Evolutionary conservation across 2,329 filamentous ascomycete species (phyloP).

Genomic region (Graphiopsis chlorocephala): DNA sequence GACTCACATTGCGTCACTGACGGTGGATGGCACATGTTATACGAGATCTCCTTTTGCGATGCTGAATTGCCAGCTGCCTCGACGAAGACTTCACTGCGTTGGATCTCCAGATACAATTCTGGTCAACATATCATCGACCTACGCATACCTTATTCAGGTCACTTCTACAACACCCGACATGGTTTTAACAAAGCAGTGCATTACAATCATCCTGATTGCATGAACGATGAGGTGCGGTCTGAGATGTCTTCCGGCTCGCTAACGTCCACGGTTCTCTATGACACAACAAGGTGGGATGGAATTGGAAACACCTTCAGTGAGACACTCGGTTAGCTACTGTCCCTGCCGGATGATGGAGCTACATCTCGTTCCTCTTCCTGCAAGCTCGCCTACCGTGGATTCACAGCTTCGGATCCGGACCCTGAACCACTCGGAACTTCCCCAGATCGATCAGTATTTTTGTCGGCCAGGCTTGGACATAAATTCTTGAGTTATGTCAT

Average conservation of each 20-base stretch:
- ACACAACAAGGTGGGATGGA: not conserved
- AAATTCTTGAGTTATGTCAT: not conserved
- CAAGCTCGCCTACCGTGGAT: not conserved
- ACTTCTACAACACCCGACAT: not conserved
- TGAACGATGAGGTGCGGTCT: not conserved
- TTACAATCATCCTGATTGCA: not conserved
- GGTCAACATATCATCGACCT: not conserved
- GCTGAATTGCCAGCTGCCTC: not conserved
- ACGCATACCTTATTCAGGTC: not conserved
- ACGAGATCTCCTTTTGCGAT: not conserved
- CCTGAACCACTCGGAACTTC: not conserved
- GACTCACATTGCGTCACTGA: not conserved
- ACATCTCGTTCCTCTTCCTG: not conserved
- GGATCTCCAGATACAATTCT: not conserved
- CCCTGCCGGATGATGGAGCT: not conserved
- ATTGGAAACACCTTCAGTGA: not conserved
- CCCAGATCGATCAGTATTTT: not conserved
- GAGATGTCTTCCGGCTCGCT: not conserved
- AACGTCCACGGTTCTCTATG: not conserved
- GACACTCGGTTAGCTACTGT: not conserved
- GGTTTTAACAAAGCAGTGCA: not conserved
- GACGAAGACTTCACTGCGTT: not conserved
- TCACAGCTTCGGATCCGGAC: not conserved
- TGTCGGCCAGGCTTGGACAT: not conserved
- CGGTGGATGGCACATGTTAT: not conserved